These are phyloP conservation scores for Bondarzewia mesenterica DNA, from an alignment of 1,284 basidiomycete genomes.

Conservation along the genomic window DNA sequence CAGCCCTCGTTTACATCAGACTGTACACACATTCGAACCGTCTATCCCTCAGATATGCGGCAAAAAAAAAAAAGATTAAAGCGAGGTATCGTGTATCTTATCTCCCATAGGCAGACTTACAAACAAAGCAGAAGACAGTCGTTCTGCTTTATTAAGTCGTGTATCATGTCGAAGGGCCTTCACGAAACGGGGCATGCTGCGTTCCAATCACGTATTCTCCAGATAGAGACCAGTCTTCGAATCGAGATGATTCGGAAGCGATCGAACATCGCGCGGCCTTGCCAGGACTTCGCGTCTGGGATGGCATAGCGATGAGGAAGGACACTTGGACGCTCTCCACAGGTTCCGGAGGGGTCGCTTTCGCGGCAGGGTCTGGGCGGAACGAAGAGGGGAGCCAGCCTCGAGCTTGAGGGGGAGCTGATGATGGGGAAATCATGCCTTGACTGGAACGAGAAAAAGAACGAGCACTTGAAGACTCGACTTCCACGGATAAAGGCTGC, in stretches of 20 bases:
- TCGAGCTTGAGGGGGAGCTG: neutral
- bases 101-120: neutral
- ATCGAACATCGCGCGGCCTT: conserved; percentile 2
- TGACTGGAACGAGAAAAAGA: neutral
- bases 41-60: neutral
- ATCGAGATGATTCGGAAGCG: neutral
- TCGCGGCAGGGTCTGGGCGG: neutral
- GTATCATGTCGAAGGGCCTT: neutral
- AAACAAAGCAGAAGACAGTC: neutral
- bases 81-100: neutral
- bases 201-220: conserved; percentile 11
- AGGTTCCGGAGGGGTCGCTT: neutral
- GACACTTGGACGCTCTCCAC: conserved; percentile 4
- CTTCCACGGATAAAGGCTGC: neutral
- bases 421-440: neutral
- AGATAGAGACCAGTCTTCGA: conserved; percentile 1
- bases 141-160: neutral
- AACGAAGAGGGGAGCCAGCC: neutral
- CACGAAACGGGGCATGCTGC: conserved; percentile 10
- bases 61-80: neutral
- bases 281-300: neutral
- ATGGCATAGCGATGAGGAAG: conserved; percentile 13
- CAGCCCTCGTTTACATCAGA: neutral
- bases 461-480: neutral
- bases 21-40: neutral